A percentile compares a stretch with the other conserved stretches of the same genome.
Conservation (phyloP, 345 rosid genomes). For the Adansonia digitata region DNA sequence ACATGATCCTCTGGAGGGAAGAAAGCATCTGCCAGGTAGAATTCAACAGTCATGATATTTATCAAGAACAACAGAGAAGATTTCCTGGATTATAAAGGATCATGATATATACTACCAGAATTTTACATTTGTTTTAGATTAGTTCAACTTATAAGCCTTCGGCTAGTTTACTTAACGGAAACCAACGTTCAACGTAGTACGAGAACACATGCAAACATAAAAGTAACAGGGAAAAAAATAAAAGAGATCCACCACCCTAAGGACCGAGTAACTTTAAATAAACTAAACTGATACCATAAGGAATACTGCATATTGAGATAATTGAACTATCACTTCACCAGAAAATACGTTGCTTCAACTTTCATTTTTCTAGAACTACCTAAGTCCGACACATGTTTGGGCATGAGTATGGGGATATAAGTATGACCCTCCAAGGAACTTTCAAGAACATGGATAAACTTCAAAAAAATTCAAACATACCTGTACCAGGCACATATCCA, state of each 20-base stretch:
- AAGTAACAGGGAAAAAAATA: neutral
- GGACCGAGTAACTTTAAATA: too few relatives aligned
- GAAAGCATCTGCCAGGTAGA: conserved; percentile 66
- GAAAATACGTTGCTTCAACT: too few relatives aligned
- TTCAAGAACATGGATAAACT: too few relatives aligned
- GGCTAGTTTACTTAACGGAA: neutral
- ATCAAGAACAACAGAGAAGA: neutral
- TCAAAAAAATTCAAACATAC: too few relatives aligned
- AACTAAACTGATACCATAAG: neutral
- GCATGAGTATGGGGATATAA: too few relatives aligned
- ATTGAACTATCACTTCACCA: neutral
- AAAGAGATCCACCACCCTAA: too few relatives aligned
- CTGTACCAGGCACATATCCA: too few relatives aligned
- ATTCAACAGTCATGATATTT: conserved; percentile 1
- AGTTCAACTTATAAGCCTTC: neutral
- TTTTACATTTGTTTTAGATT: neutral
- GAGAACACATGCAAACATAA: neutral
- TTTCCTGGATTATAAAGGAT: neutral
- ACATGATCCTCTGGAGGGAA: conserved; percentile 63
- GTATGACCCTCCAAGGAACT: too few relatives aligned
- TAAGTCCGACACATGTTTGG: too few relatives aligned
- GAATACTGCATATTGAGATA: neutral
- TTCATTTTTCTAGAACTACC: too few relatives aligned
- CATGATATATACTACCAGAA: neutral
- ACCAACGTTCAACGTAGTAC: neutral